These are phyloP conservation scores for Lavandula angustifolia DNA, from an alignment of 257 asterid species.

Conservation along the genomic window DNA sequence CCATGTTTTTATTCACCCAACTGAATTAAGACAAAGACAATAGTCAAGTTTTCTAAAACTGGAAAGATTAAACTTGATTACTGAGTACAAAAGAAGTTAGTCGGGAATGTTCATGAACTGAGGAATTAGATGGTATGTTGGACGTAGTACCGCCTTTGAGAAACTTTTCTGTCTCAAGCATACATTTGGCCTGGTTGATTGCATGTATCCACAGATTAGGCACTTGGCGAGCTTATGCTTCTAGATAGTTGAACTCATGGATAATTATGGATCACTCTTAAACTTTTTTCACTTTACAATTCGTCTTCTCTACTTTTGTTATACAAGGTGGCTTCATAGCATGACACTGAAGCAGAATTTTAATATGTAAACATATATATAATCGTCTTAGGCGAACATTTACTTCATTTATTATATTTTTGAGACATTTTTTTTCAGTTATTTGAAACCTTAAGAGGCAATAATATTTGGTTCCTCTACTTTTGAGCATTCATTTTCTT, in stretches of 20 bases:
- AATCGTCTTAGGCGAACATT: background rate
- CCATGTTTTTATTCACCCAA: conserved; percentile 18
- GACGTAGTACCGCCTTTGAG: background rate
- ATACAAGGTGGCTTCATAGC: conserved; percentile 1
- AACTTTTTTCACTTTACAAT: background rate
- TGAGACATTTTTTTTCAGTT: conserved; percentile 1
- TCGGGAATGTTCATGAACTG: background rate
- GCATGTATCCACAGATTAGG: conserved; percentile 4
- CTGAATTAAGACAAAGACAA: background rate
- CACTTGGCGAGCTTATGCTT: conserved; percentile 6
- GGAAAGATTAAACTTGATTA: no score
- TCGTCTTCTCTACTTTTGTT: background rate
- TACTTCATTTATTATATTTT: background rate
- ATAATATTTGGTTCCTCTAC: background rate
- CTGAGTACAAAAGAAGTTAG: background rate
- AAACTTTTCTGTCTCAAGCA: background rate
- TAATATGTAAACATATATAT: conserved; percentile 3
- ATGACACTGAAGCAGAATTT: conserved; percentile 15
- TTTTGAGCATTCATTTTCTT: conserved; percentile 13
- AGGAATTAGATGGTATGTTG: background rate
- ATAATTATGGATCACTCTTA: background rate
- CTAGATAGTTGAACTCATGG: conserved; percentile 1
- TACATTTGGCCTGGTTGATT: conserved; percentile 5
- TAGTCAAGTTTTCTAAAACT: background rate
- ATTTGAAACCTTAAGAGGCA: conserved; percentile 6